Percentiles rank a stretch among this genome's conserved stretches.
phyloP scores from a whole-genome alignment of 306 rosid genomes.

The Vigna angularis region DNA sequence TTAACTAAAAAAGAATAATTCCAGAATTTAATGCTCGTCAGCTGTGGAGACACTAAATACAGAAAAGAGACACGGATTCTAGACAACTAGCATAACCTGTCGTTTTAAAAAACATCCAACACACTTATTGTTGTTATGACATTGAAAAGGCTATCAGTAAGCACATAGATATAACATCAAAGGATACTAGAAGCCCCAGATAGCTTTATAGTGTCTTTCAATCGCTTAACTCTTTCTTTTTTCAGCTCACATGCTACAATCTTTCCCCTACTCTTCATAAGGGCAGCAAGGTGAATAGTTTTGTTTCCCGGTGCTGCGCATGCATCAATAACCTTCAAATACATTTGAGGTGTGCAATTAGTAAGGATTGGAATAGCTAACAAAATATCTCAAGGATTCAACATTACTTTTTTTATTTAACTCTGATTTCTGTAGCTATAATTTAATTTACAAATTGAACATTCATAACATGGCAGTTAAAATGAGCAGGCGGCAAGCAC shows the following conservation, averaged over 20 bases:
- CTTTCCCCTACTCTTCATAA: constrained; percentile 79
- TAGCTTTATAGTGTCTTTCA: constrained; percentile 71
- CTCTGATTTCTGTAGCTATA: not conserved
- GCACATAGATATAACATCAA: constrained; percentile 1
- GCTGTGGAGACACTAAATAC: constrained; percentile 15
- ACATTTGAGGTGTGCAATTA: constrained; percentile 39
- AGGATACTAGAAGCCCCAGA: constrained; percentile 96
- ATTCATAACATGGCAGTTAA: not conserved
- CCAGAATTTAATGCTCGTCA: constrained; percentile 1
- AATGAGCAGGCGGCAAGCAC: constrained; percentile 22
- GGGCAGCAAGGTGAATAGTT: constrained; percentile 94
- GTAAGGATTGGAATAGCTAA: constrained; percentile 16
- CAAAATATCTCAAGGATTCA: not conserved
- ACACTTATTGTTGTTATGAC: not conserved
- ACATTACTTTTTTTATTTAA: not conserved
- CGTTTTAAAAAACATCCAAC: constrained; percentile 3
- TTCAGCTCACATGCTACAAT: constrained; percentile 82
- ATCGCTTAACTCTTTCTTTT: constrained; percentile 72
- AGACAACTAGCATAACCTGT: constrained; percentile 15
- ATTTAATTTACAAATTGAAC: not conserved
- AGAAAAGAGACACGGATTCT: not conserved
- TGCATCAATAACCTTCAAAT: constrained; percentile 89
- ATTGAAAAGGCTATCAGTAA: constrained; percentile 24
- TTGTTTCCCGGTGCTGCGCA: constrained; percentile 98
- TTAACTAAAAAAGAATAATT: not conserved